phyloP scores from a whole-genome alignment of 306 rosid species.

The Fragaria nilgerrensis region DNA sequence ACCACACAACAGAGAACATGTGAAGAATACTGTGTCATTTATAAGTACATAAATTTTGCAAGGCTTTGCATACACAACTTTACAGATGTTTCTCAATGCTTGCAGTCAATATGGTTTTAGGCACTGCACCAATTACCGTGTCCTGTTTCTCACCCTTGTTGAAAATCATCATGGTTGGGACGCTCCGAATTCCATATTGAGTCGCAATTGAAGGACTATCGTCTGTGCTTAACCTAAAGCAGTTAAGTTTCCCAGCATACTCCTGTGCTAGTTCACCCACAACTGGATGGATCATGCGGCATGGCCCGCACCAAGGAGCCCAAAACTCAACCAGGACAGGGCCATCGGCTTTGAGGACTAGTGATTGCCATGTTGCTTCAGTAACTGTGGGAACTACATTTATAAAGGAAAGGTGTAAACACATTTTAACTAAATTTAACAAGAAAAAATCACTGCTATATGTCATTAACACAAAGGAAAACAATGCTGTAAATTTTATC shows the following conservation, averaged over 20 bases:
- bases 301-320: constrained; percentile 99
- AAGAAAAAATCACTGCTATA: background rate
- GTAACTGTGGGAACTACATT: constrained; percentile 57
- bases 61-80: constrained; percentile 37
- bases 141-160: constrained; percentile 79
- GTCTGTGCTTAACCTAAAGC: constrained; percentile 72
- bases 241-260: constrained; percentile 67
- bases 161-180: constrained; percentile 77
- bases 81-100: constrained; percentile 74
- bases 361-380: constrained; percentile 61
- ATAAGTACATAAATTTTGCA: constrained; percentile 5
- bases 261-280: constrained; percentile 63
- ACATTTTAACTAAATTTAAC: background rate
- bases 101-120: constrained; percentile 63
- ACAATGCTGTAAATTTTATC: background rate
- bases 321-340: constrained; percentile 89
- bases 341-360: constrained; percentile 51
- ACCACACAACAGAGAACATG: background rate
- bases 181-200: constrained; percentile 71
- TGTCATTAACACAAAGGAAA: background rate
- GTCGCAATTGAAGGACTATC: constrained; percentile 60
- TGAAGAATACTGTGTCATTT: background rate
- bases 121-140: constrained; percentile 72
- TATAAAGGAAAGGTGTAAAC: background rate
- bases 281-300: constrained; percentile 88